These are phyloP conservation scores for Penicillium italicum DNA, from an alignment of 2,329 filamentous ascomycete species.

Conservation along the genomic window DNA sequence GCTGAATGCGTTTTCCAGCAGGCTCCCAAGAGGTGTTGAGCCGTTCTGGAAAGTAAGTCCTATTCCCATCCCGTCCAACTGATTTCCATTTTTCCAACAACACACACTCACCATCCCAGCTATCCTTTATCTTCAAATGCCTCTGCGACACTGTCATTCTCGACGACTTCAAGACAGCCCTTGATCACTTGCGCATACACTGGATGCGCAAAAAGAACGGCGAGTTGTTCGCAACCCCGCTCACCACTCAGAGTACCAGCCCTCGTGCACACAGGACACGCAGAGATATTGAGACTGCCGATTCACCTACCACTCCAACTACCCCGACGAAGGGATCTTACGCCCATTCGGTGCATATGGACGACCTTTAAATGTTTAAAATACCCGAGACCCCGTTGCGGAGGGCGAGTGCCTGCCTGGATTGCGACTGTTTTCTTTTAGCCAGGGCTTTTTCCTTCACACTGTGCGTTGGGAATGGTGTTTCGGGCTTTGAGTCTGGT, in stretches of 20 bases:
- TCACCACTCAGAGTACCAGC: background rate
- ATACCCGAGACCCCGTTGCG: background rate
- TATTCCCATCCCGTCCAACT: too few relatives aligned
- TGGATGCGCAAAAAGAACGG: conserved; percentile 31
- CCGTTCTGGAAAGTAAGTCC: conserved; percentile 57
- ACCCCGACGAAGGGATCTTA: background rate
- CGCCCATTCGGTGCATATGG: background rate
- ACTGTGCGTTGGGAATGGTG: background rate
- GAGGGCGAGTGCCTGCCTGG: background rate
- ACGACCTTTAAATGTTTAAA: background rate
- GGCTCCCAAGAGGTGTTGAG: conserved; percentile 55
- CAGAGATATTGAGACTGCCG: background rate
- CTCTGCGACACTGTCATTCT: conserved; percentile 64
- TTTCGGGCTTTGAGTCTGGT: background rate
- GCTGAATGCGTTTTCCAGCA: conserved; percentile 45
- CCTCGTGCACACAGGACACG: background rate
- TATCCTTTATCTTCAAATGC: conserved; percentile 64
- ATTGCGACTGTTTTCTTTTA: background rate
- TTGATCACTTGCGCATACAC: conserved; percentile 39
- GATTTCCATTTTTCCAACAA: background rate
- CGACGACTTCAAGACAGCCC: conserved; percentile 64
- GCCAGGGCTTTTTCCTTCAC: background rate
- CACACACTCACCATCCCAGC: conserved; percentile 17
- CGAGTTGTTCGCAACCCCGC: conserved; percentile 10
- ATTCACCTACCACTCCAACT: background rate